Base-by-base conservation (phyloP, 768 basidiomycete genomes). In the Glaciozyma martinii region DNA sequence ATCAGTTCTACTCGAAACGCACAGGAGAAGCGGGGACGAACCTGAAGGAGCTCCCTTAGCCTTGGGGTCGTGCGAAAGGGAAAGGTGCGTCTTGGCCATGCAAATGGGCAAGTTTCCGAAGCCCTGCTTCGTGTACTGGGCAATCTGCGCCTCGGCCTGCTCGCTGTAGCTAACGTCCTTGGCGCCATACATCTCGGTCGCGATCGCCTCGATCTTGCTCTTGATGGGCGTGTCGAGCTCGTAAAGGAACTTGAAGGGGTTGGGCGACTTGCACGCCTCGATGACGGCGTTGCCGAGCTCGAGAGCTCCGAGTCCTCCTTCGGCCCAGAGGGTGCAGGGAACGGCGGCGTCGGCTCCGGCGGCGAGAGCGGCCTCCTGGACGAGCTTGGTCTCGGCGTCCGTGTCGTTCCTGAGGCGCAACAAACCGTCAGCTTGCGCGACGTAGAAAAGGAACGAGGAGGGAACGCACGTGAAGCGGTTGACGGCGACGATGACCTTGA, bases 311-410 rank as follows among this genome's bases (percentile, higher is more conserved):
- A 84, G 83, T 54, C 94, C 94, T 72, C 94, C 95, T 72, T 90
- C 81, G 25, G 93, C 94, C 94, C 95, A 99, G 80, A 98, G 95
- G 79, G 87, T 94, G 78, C 88, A 90, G 67, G 95, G 86, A 4
- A 98, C 86, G 43, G 94, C 94, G 60, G 88, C 89, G 76, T 99
- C 90, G 25, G 94, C 94, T 47, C 94, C 94, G 12, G 85, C 89
- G 54, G 82, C 81, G 42, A 92, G 81, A 18, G 93, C 83, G 75
- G 87, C 81, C 70, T 86, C 81, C 59, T 86, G 86, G 53, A 99
- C 82, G 60, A 97, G 84, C 60, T 84, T 84, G 47, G 95, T 83
- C 74, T 98, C 94, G 37, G 93, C 90, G 21, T 82, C 80, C 12
- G 94, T 88, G 77, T 98, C 94, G 66, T 89, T 84, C 4, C 91